Conservation (phyloP, 257 asterid species). For the Nemophila menziesii region DNA sequence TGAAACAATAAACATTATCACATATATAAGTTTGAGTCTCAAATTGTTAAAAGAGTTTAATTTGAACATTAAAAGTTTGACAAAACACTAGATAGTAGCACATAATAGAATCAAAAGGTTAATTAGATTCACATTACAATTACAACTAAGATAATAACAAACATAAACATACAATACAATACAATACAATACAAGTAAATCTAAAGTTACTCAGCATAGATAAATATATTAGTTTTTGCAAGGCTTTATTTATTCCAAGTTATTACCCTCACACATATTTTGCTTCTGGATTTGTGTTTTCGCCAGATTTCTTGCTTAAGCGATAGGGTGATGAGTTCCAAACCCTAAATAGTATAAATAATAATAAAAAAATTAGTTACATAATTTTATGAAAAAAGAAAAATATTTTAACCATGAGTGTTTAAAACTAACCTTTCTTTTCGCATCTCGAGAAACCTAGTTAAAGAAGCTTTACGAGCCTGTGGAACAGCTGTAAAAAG, state of each 20-base stretch:
- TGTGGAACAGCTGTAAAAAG: conserved; percentile 66
- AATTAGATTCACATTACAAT: conserved; percentile 8
- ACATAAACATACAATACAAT: too few species aligned
- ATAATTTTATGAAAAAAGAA: too few species aligned
- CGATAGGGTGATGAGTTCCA: conserved; percentile 53
- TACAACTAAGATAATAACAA: conserved; percentile 5
- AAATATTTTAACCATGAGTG: too few species aligned
- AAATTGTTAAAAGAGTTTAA: too few species aligned
- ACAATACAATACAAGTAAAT: too few species aligned
- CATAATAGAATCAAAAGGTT: neutral
- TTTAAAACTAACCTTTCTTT: conserved; percentile 50
- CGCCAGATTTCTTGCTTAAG: conserved; percentile 26
- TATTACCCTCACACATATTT: conserved; percentile 4
- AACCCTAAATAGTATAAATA: conserved; percentile 47
- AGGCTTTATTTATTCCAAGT: neutral
- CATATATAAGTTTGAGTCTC: neutral
- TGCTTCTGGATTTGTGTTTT: conserved; percentile 23
- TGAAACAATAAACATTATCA: neutral
- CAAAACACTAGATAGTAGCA: neutral
- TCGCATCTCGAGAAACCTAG: conserved; percentile 81
- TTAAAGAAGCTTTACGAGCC: conserved; percentile 67
- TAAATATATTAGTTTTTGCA: conserved; percentile 14
- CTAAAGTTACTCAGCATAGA: conserved; percentile 1
- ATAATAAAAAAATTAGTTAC: too few species aligned
- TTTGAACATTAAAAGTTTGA: neutral